Conservation (phyloP, 2,329 filamentous ascomycete genomes). For the Curvularia verruculosa region DNA sequence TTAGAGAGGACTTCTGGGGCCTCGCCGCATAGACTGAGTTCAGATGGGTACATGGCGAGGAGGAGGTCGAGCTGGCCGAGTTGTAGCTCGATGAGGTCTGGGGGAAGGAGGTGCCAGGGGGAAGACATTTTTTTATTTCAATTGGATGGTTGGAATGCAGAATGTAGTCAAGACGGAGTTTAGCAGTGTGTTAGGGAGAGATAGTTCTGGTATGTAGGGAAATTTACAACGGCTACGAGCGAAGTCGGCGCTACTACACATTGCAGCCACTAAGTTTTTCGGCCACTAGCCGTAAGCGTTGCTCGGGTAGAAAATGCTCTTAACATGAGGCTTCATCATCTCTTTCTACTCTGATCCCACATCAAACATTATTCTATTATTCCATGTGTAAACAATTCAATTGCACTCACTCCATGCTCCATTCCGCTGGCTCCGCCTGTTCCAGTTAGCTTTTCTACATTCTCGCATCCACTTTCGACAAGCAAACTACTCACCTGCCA, state of each 20-base stretch:
- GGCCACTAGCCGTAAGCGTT: slow-evolving; percentile 10
- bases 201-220: not conserved
- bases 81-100: slow-evolving; percentile 35
- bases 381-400: not conserved
- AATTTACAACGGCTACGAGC: slow-evolving; percentile 1
- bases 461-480: not conserved
- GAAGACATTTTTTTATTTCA: not conserved
- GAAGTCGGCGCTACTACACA: slow-evolving; percentile 6
- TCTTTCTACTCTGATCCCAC: not conserved
- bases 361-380: not conserved
- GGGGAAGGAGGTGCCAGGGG: slow-evolving; percentile 29
- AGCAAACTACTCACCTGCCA: slow-evolving; percentile 26
- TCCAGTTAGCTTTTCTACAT: not conserved
- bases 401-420: not conserved
- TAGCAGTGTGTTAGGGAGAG: not conserved
- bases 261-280: slow-evolving; percentile 9
- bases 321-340: not conserved
- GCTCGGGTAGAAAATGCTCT: not conserved
- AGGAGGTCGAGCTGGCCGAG: slow-evolving; percentile 39
- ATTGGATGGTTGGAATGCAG: too few species aligned
- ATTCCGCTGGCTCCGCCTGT: slow-evolving; percentile 5
- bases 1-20: slow-evolving; percentile 16
- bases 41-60: slow-evolving; percentile 38
- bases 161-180: not conserved
- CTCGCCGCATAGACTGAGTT: slow-evolving; percentile 20